Evolutionary conservation across 148 eudicot species (phyloP).

Genomic region (Camellia japonica): DNA sequence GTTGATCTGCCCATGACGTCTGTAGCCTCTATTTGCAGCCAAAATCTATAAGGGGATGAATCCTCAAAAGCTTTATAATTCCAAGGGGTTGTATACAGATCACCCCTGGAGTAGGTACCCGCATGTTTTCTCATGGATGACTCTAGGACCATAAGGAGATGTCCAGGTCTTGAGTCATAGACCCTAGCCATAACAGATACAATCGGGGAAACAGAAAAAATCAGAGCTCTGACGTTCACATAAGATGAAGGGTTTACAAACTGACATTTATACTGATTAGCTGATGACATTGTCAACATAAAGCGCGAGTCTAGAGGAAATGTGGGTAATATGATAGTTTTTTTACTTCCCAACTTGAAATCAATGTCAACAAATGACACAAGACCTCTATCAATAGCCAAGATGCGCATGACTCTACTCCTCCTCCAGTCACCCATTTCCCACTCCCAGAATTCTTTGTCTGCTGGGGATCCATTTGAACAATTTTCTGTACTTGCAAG

Average conservation of each 20-base stretch:
- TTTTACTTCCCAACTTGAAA: constrained; percentile 48
- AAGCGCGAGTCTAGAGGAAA: constrained; percentile 79
- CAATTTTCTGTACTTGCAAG: constrained; percentile 28
- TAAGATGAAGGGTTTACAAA: constrained; percentile 37
- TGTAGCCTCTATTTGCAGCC: constrained; percentile 78
- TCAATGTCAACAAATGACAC: constrained; percentile 75
- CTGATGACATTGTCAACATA: constrained; percentile 44
- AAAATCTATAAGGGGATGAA: constrained; percentile 67
- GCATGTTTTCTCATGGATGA: constrained; percentile 49
- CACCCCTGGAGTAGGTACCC: constrained; percentile 40
- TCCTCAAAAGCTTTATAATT: constrained; percentile 71
- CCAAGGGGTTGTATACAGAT: constrained; percentile 63
- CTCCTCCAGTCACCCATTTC: constrained; percentile 98
- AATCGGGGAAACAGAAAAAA: constrained; percentile 69
- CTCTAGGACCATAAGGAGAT: constrained; percentile 52
- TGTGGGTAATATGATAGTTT: constrained; percentile 66
- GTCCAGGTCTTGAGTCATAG: constrained; percentile 63
- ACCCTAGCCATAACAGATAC: constrained; percentile 67
- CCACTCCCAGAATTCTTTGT: constrained; percentile 90
- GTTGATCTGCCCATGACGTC: constrained; percentile 59
- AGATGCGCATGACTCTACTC: constrained; percentile 69
- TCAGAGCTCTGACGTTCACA: constrained; percentile 63
- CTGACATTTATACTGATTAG: constrained; percentile 34
- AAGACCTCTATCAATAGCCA: constrained; percentile 83
- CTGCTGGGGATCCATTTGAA: constrained; percentile 27